Conservation (phyloP, 2,329 filamentous ascomycete species). For the Cordyceps farinosa region DNA sequence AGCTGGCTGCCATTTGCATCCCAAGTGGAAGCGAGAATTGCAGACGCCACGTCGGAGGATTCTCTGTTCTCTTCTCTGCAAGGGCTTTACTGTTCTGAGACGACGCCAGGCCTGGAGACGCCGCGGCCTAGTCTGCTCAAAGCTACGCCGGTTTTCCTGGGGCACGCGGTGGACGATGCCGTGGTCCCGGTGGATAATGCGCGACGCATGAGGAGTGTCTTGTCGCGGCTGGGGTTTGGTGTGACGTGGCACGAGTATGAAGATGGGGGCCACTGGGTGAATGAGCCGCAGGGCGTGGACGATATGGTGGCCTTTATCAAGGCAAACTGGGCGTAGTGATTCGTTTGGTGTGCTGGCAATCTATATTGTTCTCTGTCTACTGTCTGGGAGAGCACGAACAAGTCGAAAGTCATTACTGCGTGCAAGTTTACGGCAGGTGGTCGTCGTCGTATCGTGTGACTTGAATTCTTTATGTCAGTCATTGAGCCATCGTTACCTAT, state of each 20-base stretch:
- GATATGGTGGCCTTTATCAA: slow-evolving; percentile 1
- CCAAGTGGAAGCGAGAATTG: background rate
- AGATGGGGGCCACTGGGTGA: slow-evolving; percentile 5
- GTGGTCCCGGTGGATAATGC: background rate
- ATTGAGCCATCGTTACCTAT: no score
- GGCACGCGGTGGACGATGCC: background rate
- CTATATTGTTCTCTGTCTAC: no score
- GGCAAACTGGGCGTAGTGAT: background rate
- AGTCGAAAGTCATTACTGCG: no score
- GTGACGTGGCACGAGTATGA: slow-evolving; percentile 3
- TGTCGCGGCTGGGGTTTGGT: background rate
- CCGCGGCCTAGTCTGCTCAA: background rate
- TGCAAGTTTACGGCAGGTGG: no score
- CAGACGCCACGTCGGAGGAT: background rate
- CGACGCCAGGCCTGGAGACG: no score
- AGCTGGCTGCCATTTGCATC: slow-evolving; percentile 7
- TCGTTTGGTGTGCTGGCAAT: no score
- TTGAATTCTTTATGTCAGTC: no score
- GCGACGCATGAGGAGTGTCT: background rate
- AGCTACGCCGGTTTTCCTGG: background rate
- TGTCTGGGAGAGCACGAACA: no score
- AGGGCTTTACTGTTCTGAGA: background rate
- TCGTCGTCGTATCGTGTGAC: no score
- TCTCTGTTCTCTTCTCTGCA: background rate
- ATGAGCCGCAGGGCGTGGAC: slow-evolving; percentile 11